Percentiles rank a stretch among this genome's conserved stretches.
phyloP scores from a whole-genome alignment of 345 rosid genomes.

The Viola odorata region DNA sequence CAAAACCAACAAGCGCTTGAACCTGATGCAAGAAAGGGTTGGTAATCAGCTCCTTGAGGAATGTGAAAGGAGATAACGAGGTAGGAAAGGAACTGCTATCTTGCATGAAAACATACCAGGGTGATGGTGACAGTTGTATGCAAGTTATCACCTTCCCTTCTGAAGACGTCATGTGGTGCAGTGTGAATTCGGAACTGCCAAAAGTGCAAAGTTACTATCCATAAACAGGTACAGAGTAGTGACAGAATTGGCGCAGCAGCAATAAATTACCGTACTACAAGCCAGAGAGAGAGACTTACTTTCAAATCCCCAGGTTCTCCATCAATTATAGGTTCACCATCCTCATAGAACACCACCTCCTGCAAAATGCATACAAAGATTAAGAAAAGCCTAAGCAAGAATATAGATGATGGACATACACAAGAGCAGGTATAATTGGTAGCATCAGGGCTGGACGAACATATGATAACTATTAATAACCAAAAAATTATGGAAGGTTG shows the following conservation, averaged over 20 bases:
- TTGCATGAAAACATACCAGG: slow-evolving; percentile 42
- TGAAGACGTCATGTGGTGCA: slow-evolving; percentile 72
- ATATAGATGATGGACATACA: neutral
- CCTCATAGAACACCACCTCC: slow-evolving; percentile 96
- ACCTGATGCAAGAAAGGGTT: slow-evolving; percentile 35
- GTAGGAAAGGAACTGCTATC: neutral
- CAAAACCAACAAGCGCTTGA: slow-evolving; percentile 96
- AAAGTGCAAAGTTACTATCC: neutral
- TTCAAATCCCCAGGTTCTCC: slow-evolving; percentile 98
- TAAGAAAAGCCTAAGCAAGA: neutral
- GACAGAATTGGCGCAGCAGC: neutral
- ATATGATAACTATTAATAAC: too few relatives aligned
- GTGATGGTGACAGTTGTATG: slow-evolving; percentile 78
- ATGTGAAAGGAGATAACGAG: neutral
- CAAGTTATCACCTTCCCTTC: slow-evolving; percentile 87
- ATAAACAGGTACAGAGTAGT: neutral
- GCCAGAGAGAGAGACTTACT: slow-evolving; percentile 29
- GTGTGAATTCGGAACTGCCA: slow-evolving; percentile 85
- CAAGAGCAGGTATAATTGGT: too few relatives aligned
- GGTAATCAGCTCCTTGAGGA: neutral
- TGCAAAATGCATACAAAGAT: slow-evolving; percentile 26
- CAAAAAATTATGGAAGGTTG: too few relatives aligned
- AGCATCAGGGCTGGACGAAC: too few relatives aligned
- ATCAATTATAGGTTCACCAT: slow-evolving; percentile 89
- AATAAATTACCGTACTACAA: neutral